A percentile compares a stretch with the other conserved stretches of the same genome.
Conservation (phyloP, 352 stramenopile genomes). For the Globisporangium yorkense region DNA sequence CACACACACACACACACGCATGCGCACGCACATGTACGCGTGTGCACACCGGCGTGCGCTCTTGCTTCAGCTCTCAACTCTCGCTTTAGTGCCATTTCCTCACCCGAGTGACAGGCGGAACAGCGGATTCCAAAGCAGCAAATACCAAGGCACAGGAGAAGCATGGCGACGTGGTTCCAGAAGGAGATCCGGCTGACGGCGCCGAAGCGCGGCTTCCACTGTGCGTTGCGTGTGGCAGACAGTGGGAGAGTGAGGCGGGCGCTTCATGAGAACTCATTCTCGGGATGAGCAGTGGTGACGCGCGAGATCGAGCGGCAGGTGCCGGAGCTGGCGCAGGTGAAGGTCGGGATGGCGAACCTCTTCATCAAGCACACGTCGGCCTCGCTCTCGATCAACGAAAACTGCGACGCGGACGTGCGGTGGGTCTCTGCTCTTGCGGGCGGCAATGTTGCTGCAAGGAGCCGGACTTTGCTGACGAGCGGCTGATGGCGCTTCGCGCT, state of each 20-base stretch:
- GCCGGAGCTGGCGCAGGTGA: conserved; percentile 72
- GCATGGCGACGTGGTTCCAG: conserved; percentile 75
- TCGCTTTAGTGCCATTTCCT: too few relatives aligned
- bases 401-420: conserved; percentile 93
- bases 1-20: too few relatives aligned
- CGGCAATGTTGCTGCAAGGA: neutral
- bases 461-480: neutral
- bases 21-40: too few relatives aligned
- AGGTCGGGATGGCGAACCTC: conserved; percentile 92
- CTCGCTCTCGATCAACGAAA: conserved; percentile 95
- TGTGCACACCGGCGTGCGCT: too few relatives aligned
- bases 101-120: too few relatives aligned
- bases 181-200: conserved; percentile 84
- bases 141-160: neutral
- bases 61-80: too few relatives aligned
- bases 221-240: conserved; percentile 18
- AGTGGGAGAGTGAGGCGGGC: neutral
- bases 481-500: neutral
- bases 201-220: conserved; percentile 75
- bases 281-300: conserved; percentile 55
- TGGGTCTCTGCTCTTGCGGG: conserved; percentile 8
- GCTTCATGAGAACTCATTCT: neutral
- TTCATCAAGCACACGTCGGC: conserved; percentile 97
- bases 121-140: too few relatives aligned
- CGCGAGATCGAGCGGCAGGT: conserved; percentile 58